Base-by-base conservation (phyloP, 2,329 filamentous ascomycete genomes). In the Xylariaceae sp. region DNA sequence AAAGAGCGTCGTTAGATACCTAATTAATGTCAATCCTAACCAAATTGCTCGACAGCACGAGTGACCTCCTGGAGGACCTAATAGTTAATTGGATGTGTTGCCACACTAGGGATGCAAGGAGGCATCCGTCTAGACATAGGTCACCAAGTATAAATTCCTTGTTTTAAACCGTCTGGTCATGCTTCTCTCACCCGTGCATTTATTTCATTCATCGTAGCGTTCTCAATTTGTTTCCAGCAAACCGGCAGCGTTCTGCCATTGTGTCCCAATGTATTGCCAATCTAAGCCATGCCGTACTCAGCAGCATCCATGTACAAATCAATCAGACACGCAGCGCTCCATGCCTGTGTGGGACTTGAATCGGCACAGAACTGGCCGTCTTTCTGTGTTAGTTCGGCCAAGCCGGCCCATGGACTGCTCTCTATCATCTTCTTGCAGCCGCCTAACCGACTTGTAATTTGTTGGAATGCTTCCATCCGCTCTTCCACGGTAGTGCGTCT, bases 271-370 rank as follows among this genome's bases (percentile, higher is more conserved):
- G n/a, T 39, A 18, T 50, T 16, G 29, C 54, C 47, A 59, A 53
- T 57, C 43, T 54, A 59, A 19, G 54, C 49, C 55, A 58, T 61
- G 7, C 58, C 57, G 47, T 68, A 68, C 60, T 80, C 80, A 22
- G 80, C 78, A 16, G 90, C 92, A 70, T 99, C 94, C 78, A 96
- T 92, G 74, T 96, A 99, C 60, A 99, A 73, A 74, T 99, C 94
- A 66, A 99, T 89, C 67, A 99, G 77, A 70, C 94, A 97, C 19
- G 89, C 88, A 29, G 94, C 89, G 49, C 91, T 96, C 94, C 94
- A 99, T 49, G 94, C 88, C 72, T 99, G 94, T 0, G 94, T 96
- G 22, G 94, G 94, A 49, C 87, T 90, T 70, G 92, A 97, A 73
- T 99, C 95, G 12, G 74, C 76, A 70, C 94, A 99, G 67, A 86